Evolutionary conservation across 208 protist species (phyloP).

Genomic region (Balamuthia mandrillaris): DNA sequence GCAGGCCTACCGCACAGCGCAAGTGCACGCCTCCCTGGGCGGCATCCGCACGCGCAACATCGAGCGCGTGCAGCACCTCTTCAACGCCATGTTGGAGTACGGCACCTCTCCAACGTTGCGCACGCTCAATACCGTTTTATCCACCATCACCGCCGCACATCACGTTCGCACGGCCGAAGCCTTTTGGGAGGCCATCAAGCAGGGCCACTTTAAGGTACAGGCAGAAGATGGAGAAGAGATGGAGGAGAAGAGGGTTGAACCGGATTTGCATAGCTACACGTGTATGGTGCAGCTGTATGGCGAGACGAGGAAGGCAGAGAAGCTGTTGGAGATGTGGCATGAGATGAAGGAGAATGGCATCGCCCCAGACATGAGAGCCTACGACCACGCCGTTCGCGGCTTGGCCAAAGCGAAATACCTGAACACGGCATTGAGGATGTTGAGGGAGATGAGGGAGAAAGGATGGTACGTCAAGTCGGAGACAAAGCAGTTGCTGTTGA

Average conservation of each 20-base stretch:
- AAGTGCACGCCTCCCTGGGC: not conserved
- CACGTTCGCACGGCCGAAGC: not conserved
- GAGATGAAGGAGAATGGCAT: not conserved
- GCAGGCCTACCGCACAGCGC: not conserved
- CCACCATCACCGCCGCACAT: not conserved
- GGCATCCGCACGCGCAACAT: not conserved
- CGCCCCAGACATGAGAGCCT: not conserved
- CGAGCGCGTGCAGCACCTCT: not conserved
- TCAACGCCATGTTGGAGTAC: not conserved
- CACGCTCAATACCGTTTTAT: not conserved
- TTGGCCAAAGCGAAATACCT: not conserved
- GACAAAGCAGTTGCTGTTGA: no score
- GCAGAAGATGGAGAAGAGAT: not conserved
- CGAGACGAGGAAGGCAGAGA: not conserved
- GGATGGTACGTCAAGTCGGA: no score
- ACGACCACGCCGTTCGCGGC: not conserved
- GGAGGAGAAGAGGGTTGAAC: not conserved
- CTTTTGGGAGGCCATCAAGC: not conserved
- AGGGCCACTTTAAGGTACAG: no score
- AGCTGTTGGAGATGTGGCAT: not conserved
- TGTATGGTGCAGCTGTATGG: constrained; percentile 1
- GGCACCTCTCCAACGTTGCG: not conserved
- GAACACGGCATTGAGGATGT: not conserved
- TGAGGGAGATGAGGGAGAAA: constrained; percentile 1
- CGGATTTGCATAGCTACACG: not conserved